Evolutionary conservation across 495 filamentous ascomycete genomes (phyloP), one percentile per base, ranked within the genome.

Genomic region (Clavariopsis aquatica): DNA sequence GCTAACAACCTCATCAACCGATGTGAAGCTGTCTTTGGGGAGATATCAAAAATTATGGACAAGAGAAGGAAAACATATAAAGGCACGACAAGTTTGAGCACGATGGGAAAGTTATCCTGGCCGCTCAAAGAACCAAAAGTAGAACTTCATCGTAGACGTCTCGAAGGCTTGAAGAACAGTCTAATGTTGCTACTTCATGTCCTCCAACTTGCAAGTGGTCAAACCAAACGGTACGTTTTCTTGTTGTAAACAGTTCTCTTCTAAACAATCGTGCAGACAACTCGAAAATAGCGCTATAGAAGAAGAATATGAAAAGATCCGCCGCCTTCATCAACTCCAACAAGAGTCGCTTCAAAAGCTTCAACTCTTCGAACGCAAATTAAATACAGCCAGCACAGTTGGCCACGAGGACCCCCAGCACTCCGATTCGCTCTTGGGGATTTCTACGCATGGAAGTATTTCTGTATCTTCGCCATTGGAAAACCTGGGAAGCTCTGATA

Each of bases 141-240:
- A 12, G 53, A 69, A 41, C 49, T 69, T 2, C 19, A 60, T n/a
- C 23, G 60, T 15, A 31, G 54, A 19, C 26, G 65, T 20, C 29
- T 69, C 22, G 65, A 69, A 13, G 64, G 65, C 49, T 47, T 69
- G 34, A 64, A 69, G 34, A 64, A 47, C 12, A 69, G 65, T 41
- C 31, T 69, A 5, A 53, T 52, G 9, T 41, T 69, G 19, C 29
- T 69, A 10, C 43, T 69, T 12, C 45, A 69, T 24, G 65, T 69
- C 23, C 22, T 69, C 4, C 54, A 57, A 5, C 43, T 69, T n/a
- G 65, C 65, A 20, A 60, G 43, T 51, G 60, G 22, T 4, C 60
- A 63, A 26, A 54, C 65, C 8, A 69, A 38, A 38, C 60, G 65
- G 12, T n/a, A n/a, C n/a, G n/a, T n/a, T n/a, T n/a, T n/a, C n/a